A percentile compares a stretch with the other conserved stretches of the same genome.
These are phyloP conservation scores for Naganishia randhawae DNA, from an alignment of 768 basidiomycete genomes.

Conservation along the genomic window DNA sequence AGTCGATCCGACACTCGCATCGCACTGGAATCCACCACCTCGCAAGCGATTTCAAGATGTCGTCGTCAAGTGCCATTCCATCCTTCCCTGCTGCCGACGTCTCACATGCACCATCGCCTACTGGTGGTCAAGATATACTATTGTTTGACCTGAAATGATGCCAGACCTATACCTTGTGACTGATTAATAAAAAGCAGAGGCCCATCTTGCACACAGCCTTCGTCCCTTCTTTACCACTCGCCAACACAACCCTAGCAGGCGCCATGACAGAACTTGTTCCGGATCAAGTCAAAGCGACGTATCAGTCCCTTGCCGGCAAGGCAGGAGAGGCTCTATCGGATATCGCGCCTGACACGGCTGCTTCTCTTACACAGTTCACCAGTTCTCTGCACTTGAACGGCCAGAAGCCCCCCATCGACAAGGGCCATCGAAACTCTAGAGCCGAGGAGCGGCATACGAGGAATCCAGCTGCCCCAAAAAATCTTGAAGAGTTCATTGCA, in stretches of 20 bases:
- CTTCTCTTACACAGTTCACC: not conserved
- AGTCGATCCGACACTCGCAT: not conserved
- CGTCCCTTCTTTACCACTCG: not conserved
- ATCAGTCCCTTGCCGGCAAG: not conserved
- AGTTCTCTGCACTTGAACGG: not conserved
- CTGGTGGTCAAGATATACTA: too few species aligned
- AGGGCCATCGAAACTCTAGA: not conserved
- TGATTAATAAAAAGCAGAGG: too few species aligned
- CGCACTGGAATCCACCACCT: not conserved
- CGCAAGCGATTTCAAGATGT: not conserved
- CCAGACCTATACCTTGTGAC: too few species aligned
- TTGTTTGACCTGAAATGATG: too few species aligned
- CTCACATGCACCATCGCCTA: too few species aligned
- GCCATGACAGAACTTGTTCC: not conserved
- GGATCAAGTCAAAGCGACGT: not conserved
- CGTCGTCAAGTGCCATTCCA: not conserved
- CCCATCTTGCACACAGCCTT: not conserved
- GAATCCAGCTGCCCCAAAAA: constrained; percentile 4
- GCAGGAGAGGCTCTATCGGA: not conserved
- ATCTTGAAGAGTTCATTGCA: constrained; percentile 19
- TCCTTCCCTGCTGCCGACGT: too few species aligned
- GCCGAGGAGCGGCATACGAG: not conserved
- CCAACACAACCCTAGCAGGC: not conserved
- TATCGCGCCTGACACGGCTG: not conserved
- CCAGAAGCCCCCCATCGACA: not conserved